Evolutionary conservation across 192 early-diverging fungal genomes (phyloP).

Genomic region (Polychytrium aggregatum): DNA sequence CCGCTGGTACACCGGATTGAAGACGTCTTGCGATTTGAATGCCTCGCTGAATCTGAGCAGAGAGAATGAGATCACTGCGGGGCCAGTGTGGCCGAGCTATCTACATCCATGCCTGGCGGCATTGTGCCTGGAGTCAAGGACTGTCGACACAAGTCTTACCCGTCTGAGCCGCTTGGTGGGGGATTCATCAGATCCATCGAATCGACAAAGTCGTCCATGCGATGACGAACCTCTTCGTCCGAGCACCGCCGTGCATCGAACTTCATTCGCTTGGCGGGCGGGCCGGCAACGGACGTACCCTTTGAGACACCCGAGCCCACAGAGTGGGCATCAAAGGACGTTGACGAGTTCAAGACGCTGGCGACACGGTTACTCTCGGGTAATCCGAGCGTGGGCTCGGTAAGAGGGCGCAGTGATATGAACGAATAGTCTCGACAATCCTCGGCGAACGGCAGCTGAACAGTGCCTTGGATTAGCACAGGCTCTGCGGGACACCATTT

Average conservation of each 20-base stretch:
- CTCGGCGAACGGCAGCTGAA: constrained; percentile 55
- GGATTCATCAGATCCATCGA: constrained; percentile 46
- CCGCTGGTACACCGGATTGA: constrained; percentile 49
- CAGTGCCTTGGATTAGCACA: constrained; percentile 1
- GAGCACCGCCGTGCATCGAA: constrained; percentile 26
- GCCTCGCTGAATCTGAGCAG: constrained; percentile 27
- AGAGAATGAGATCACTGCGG: not conserved
- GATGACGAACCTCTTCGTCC: constrained; percentile 35
- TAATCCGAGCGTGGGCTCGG: not conserved
- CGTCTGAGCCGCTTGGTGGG: no score
- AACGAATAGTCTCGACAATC: constrained; percentile 46
- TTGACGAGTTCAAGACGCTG: not conserved
- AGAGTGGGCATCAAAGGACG: not conserved
- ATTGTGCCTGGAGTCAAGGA: not conserved
- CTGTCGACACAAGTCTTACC: not conserved
- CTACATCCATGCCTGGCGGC: constrained; percentile 33
- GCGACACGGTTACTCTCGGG: not conserved
- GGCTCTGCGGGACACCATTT: not conserved
- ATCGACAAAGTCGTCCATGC: constrained; percentile 44
- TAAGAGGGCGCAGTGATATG: constrained; percentile 29
- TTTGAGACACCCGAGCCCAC: not conserved
- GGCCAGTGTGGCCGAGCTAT: not conserved
- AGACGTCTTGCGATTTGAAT: constrained; percentile 36
- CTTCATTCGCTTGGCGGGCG: constrained; percentile 7
- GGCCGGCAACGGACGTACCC: not conserved